Evolutionary conservation across 805 yeast genomes (phyloP).

Genomic region (Metschnikowia reukaufii): DNA sequence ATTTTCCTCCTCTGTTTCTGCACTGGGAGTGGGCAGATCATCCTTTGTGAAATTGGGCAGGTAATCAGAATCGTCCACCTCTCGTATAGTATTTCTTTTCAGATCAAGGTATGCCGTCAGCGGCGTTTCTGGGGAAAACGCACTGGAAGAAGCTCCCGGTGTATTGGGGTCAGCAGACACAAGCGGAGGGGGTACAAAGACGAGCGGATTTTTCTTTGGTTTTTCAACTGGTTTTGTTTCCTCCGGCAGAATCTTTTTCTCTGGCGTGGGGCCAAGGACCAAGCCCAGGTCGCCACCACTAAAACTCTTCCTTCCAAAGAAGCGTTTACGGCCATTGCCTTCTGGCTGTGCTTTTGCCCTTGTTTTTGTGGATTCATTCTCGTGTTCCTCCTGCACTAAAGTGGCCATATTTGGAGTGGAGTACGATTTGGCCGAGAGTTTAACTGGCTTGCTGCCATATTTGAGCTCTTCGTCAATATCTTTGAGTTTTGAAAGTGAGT

Average conservation of each 20-base stretch:
- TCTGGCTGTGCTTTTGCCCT: background rate
- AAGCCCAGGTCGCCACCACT: background rate
- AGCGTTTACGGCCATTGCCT: conserved; percentile 1
- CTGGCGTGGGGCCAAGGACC: background rate
- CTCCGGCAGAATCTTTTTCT: background rate
- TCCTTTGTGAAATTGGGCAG: conserved; percentile 12
- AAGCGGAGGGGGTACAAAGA: background rate
- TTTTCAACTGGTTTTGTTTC: background rate
- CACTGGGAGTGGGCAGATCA: conserved; percentile 7
- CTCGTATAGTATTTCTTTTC: conserved; percentile 19
- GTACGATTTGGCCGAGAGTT: conserved; percentile 27
- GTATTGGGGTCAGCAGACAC: background rate
- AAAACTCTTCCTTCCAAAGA: conserved; percentile 3
- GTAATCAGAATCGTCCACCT: conserved; percentile 22
- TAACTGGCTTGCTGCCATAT: conserved; percentile 16
- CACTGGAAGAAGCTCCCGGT: conserved; percentile 6
- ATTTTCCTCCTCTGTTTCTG: too few species aligned
- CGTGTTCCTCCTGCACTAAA: conserved; percentile 5
- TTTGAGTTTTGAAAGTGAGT: conserved; percentile 20
- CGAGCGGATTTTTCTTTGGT: background rate
- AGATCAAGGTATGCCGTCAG: conserved; percentile 10
- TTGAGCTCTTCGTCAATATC: conserved; percentile 13
- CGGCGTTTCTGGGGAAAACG: conserved; percentile 11
- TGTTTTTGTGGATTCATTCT: background rate
- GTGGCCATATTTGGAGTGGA: conserved; percentile 31